Evolutionary conservation across 768 basidiomycete genomes (phyloP).

Genomic region (Trametopsis cervina): DNA sequence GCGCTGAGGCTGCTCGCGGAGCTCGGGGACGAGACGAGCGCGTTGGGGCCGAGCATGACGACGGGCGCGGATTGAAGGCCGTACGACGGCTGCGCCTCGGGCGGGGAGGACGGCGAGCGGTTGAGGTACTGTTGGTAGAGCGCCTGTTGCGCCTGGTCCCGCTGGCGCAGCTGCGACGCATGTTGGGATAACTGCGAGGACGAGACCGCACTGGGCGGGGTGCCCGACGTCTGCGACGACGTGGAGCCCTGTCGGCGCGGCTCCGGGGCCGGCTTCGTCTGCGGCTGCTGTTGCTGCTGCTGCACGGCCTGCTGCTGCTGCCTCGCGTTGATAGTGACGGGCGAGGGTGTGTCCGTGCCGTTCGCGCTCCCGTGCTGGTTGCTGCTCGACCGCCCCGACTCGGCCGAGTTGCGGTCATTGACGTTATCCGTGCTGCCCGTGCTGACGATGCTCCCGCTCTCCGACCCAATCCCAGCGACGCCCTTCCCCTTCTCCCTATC

Average conservation of each 20-base stretch:
- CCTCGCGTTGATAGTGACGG: conserved; percentile 45
- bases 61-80: conserved; percentile 72
- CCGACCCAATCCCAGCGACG: conserved; percentile 22
- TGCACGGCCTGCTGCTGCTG: conserved; percentile 43
- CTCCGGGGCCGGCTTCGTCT: conserved; percentile 25
- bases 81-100: conserved; percentile 67
- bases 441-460: conserved; percentile 44
- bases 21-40: conserved; percentile 26
- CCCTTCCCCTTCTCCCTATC: conserved; percentile 57
- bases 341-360: conserved; percentile 32
- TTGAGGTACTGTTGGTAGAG: conserved; percentile 89
- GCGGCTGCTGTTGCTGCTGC: conserved; percentile 47
- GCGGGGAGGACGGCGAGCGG: conserved; percentile 72
- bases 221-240: conserved; percentile 22
- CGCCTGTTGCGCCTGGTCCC: conserved; percentile 84
- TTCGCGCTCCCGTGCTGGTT: conserved; percentile 29
- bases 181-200: conserved; percentile 50
- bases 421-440: conserved; percentile 31
- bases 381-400: conserved; percentile 50
- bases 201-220: conserved; percentile 22
- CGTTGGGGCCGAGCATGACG: conserved; percentile 36
- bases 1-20: conserved; percentile 37
- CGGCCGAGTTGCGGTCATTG: conserved; percentile 44
- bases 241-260: conserved; percentile 23
- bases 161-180: conserved; percentile 66